Base-by-base conservation (phyloP, 352 stramenopile genomes). In the Phytophthora idaei region DNA sequence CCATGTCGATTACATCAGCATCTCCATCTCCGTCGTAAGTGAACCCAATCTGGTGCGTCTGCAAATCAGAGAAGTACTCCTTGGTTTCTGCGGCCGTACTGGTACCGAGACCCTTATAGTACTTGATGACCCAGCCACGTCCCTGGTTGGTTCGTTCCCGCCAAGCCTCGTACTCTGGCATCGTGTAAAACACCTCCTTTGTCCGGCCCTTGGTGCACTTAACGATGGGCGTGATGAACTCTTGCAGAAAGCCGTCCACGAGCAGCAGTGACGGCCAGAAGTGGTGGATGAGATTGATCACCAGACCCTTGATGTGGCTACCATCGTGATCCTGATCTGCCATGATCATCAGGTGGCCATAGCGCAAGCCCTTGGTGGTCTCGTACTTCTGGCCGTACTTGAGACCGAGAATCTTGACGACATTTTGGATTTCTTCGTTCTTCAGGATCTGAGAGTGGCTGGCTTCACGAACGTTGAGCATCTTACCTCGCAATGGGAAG, bases 71-170 rank as follows among this genome's bases (percentile, higher is more conserved):
- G 58, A 99, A 99, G 73, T 99, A 99, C 59, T 98, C 95, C 69
- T 98, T 99, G 5, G 97, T 97, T 73, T 99, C 97, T 21, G 92
- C 77, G 25, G 93, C 74, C 12, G 96, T 99, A 80, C 92, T 99
- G n/a, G 97, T 99, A 86, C 97, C 97, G 25, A 99, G 87, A 97
- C 97, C 97, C 90, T 99, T 99, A 83, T 99, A 99, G 78, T 99
- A 99, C 90, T 99, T 99, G 61, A 99, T 97, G 32, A 89, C 89
- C 90, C 94, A 99, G 28, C 94, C 91, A 54, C 93, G 96, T 25
- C 96, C 87, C 53, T 97, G 89, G 61, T 97, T 95, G 6, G 80
- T 90, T 41, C 37, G 79, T 56, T 87, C 84, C 21, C 95, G 85
- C 97, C 97, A 99, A 14, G 69, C 72, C 68, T 98, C 89, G 72